A percentile compares a stretch with the other conserved stretches of the same genome.
These are phyloP conservation scores for Leishmania aethiopica DNA, from an alignment of 208 protist species.

Conservation along the genomic window DNA sequence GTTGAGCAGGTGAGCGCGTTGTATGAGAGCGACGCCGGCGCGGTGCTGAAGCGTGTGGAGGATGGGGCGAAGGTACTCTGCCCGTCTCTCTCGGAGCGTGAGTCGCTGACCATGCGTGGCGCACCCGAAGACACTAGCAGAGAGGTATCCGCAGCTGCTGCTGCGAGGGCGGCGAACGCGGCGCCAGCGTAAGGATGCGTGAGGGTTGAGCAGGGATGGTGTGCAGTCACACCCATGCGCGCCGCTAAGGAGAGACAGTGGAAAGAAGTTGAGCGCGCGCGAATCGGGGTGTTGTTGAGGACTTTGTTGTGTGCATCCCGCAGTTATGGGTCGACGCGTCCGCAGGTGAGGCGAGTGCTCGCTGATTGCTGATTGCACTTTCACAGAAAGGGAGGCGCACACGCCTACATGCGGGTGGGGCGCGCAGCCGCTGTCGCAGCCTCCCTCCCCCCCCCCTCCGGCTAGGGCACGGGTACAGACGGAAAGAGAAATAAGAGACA, in stretches of 20 bases:
- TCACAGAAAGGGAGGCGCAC: no score
- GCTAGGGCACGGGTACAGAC: no score
- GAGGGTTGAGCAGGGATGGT: neutral
- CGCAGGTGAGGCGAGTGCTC: neutral
- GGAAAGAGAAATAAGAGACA: neutral
- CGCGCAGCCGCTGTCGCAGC: neutral
- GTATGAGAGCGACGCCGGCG: constrained; percentile 67
- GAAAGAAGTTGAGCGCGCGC: neutral
- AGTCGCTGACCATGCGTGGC: constrained; percentile 34
- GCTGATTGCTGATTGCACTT: neutral
- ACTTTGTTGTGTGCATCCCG: neutral
- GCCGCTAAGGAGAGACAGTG: neutral
- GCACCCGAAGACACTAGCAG: constrained; percentile 3
- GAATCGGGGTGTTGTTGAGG: neutral
- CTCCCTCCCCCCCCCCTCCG: neutral
- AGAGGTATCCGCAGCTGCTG: constrained; percentile 9
- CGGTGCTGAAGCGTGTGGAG: constrained; percentile 67
- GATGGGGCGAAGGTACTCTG: constrained; percentile 60
- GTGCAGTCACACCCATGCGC: no score
- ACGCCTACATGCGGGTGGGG: neutral
- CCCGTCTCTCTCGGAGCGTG: constrained; percentile 59
- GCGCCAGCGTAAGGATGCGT: neutral
- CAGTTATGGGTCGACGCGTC: neutral
- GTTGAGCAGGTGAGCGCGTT: constrained; percentile 63
- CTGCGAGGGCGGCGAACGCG: neutral